phyloP scores from a whole-genome alignment of 208 protist genomes.

The Crithidia sp. region DNA sequence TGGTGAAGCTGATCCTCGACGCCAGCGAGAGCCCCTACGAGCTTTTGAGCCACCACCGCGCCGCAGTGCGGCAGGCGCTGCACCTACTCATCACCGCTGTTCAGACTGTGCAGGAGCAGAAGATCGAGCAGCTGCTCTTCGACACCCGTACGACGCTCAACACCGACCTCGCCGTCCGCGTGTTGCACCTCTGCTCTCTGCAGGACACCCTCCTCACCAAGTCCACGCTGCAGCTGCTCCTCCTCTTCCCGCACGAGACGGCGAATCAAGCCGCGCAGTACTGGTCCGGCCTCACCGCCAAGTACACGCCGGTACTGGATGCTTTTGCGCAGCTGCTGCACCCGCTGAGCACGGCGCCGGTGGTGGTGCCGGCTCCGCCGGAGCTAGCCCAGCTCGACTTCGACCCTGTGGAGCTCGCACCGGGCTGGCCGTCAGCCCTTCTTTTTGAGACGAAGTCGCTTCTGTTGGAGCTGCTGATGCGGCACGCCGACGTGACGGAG shows the following conservation, averaged over 20 bases:
- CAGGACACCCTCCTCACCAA: conserved; percentile 61
- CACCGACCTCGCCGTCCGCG: conserved; percentile 54
- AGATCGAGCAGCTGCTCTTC: conserved; percentile 71
- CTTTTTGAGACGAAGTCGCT: conserved; percentile 63
- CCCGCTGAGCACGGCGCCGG: conserved; percentile 19
- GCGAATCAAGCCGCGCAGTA: conserved; percentile 54
- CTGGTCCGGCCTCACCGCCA: conserved; percentile 47
- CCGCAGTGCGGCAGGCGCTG: conserved; percentile 78
- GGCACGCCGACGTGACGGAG: conserved; percentile 55
- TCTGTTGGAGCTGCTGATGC: conserved; percentile 85
- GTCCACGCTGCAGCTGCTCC: conserved; percentile 65
- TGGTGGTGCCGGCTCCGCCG: conserved; percentile 59
- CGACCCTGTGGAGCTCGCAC: conserved; percentile 39
- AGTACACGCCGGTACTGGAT: conserved; percentile 44
- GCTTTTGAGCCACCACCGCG: conserved; percentile 62
- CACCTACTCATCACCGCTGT: conserved; percentile 68
- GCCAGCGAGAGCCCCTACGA: conserved; percentile 53
- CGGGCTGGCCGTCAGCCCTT: conserved; percentile 25
- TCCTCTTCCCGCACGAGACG: conserved; percentile 60
- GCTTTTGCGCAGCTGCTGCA: conserved; percentile 44
- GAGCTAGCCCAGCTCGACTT: conserved; percentile 73
- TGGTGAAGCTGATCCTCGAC: conserved; percentile 52
- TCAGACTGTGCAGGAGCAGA: conserved; percentile 51
- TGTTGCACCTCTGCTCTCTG: conserved; percentile 54
- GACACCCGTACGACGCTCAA: conserved; percentile 72